A percentile compares a stretch with the other conserved stretches of the same genome.
Evolutionary conservation across 2,329 filamentous ascomycete genomes (phyloP).

Genomic region (Ramularia endophylla): DNA sequence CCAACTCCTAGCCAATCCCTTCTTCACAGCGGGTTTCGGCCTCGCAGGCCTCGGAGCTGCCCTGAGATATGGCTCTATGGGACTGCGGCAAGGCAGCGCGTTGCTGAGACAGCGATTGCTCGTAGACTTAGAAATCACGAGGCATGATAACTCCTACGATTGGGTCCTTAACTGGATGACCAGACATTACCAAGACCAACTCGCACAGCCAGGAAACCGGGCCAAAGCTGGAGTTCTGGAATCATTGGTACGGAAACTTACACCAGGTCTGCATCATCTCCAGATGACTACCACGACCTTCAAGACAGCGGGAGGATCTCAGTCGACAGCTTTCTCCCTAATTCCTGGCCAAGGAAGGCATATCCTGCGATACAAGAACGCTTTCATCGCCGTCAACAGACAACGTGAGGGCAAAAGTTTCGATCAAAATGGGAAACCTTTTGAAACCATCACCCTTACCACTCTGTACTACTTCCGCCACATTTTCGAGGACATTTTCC

Average conservation of each 20-base stretch:
- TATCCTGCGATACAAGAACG: constrained; percentile 76
- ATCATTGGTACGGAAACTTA: constrained; percentile 51
- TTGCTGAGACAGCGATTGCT: constrained; percentile 79
- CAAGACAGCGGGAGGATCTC: constrained; percentile 59
- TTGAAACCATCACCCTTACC: constrained; percentile 89
- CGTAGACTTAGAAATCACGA: constrained; percentile 92
- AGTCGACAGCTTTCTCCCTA: constrained; percentile 75
- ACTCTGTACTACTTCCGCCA: constrained; percentile 84
- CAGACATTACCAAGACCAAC: constrained; percentile 40
- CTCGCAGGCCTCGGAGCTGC: constrained; percentile 82
- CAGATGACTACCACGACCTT: constrained; percentile 60
- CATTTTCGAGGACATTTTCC: constrained; percentile 85
- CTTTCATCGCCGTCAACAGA: constrained; percentile 80
- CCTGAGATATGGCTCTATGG: constrained; percentile 73
- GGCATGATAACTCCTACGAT: constrained; percentile 85
- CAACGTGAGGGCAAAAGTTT: constrained; percentile 76
- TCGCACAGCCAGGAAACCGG: constrained; percentile 32
- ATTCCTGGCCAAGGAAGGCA: constrained; percentile 89
- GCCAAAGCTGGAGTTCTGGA: constrained; percentile 42
- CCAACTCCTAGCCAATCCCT: constrained; percentile 46
- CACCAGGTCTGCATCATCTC: constrained; percentile 56
- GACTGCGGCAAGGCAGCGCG: constrained; percentile 63
- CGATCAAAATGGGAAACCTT: constrained; percentile 77
- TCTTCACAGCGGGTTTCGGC: constrained; percentile 65
- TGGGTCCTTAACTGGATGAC: constrained; percentile 97